A percentile compares a stretch with the other conserved stretches of the same genome.
These are phyloP conservation scores for Paradendryphiella salina DNA, from an alignment of 2,329 filamentous ascomycete genomes.

Conservation along the genomic window DNA sequence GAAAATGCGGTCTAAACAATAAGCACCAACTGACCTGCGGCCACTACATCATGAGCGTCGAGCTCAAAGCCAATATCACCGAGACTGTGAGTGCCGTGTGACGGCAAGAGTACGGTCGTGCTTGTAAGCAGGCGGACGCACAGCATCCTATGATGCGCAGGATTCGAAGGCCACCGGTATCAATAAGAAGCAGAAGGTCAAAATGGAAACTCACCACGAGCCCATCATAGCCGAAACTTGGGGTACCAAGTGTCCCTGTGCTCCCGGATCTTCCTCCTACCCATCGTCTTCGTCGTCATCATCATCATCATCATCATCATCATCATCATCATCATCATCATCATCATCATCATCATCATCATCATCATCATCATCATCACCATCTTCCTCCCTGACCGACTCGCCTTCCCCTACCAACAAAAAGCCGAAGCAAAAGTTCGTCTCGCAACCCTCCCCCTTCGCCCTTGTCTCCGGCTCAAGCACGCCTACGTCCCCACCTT, in stretches of 20 bases:
- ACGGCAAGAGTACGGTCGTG: neutral
- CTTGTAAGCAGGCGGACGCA: neutral
- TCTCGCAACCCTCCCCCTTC: no score
- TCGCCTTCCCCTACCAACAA: no score
- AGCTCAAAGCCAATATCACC: neutral
- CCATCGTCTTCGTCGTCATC: no score
- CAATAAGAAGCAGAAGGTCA: neutral
- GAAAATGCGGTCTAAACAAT: neutral
- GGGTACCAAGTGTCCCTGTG: neutral
- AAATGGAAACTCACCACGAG: neutral
- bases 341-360: no score
- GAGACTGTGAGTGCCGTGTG: neutral
- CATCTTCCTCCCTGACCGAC: no score
- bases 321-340: no score
- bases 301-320: no score
- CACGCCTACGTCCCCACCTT: no score
- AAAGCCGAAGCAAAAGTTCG: no score
- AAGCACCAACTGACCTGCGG: slow-evolving; percentile 19
- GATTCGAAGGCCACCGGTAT: neutral
- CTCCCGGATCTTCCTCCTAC: no score
- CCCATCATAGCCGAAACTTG: neutral
- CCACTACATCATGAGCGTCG: slow-evolving; percentile 12
- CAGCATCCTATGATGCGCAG: neutral
- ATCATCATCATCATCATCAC: no score
- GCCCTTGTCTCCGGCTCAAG: no score